phyloP scores from a whole-genome alignment of 768 basidiomycete species.

The Glaciozyma martinii region DNA sequence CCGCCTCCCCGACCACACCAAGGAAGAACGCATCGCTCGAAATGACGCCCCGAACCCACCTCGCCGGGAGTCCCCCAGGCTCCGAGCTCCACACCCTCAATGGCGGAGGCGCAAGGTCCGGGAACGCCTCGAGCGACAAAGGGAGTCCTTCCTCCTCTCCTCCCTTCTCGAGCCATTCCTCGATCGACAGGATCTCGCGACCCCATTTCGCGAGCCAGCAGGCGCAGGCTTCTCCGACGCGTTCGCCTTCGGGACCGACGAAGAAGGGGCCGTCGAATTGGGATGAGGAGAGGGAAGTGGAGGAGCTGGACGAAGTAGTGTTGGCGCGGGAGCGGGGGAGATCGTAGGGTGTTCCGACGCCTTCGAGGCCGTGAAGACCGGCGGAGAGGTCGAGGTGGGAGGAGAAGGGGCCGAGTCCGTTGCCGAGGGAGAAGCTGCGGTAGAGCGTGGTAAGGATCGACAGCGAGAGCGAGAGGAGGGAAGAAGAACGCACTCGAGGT shows the following conservation, averaged over 20 bases:
- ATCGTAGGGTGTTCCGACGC: constrained; percentile 11
- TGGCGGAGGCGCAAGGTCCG: constrained; percentile 16
- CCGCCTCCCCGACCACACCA: constrained; percentile 37
- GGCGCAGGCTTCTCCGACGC: constrained; percentile 78
- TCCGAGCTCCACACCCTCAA: constrained; percentile 56
- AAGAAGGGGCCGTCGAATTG: background rate
- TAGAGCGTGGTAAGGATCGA: background rate
- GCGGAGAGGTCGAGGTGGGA: background rate
- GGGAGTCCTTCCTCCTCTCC: background rate
- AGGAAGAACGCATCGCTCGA: constrained; percentile 67
- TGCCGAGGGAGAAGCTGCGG: constrained; percentile 60
- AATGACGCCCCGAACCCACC: constrained; percentile 65
- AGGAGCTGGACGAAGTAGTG: background rate
- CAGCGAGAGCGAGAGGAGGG: background rate
- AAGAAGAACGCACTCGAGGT: constrained; percentile 47
- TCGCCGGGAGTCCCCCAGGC: constrained; percentile 60
- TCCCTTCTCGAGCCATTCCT: constrained; percentile 43
- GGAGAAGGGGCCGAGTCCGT: constrained; percentile 43
- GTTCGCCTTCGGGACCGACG: constrained; percentile 69
- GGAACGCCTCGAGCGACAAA: background rate
- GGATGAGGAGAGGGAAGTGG: background rate
- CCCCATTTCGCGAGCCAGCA: constrained; percentile 88
- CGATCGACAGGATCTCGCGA: constrained; percentile 60
- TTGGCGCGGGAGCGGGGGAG: background rate
- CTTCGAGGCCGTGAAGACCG: constrained; percentile 35